Conservation (phyloP, 306 rosid species). For the Pterocarpus macrocarpus region DNA sequence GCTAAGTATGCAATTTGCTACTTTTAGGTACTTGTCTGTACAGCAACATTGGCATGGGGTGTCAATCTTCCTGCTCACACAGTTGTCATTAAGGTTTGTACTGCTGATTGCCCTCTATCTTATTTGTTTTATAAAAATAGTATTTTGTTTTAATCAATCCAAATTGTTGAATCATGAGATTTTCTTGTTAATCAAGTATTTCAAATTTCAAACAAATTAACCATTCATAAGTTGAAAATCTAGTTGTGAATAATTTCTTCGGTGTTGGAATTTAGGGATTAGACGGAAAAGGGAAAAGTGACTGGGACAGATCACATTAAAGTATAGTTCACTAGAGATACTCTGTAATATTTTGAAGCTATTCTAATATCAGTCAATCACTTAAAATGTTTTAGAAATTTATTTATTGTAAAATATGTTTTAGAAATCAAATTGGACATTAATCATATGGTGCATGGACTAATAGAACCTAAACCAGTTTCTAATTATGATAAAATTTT, state of each 20-base stretch:
- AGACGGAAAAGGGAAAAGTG: not conserved
- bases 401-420: too few species aligned
- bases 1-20: constrained; percentile 39
- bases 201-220: constrained; percentile 13
- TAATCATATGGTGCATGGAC: too few species aligned
- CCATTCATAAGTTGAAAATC: not conserved
- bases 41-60: constrained; percentile 99
- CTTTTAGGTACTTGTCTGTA: constrained; percentile 93
- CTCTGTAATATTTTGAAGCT: constrained; percentile 2
- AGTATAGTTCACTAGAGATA: constrained; percentile 29
- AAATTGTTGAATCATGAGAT: constrained; percentile 18
- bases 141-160: constrained; percentile 16
- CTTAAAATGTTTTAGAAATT: not conserved
- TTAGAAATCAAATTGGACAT: too few species aligned
- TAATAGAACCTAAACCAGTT: too few species aligned
- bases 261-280: not conserved
- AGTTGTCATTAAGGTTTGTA: constrained; percentile 93
- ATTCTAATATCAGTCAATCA: not conserved
- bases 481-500: too few species aligned
- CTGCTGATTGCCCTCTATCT: not conserved
- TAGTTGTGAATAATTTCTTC: constrained; percentile 17
- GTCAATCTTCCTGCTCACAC: constrained; percentile 99
- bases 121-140: constrained; percentile 26
- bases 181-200: constrained; percentile 1
- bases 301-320: constrained; percentile 13